Evolutionary conservation across 495 filamentous ascomycete species (phyloP).

Genomic region (Astrocystis sublimbata): DNA sequence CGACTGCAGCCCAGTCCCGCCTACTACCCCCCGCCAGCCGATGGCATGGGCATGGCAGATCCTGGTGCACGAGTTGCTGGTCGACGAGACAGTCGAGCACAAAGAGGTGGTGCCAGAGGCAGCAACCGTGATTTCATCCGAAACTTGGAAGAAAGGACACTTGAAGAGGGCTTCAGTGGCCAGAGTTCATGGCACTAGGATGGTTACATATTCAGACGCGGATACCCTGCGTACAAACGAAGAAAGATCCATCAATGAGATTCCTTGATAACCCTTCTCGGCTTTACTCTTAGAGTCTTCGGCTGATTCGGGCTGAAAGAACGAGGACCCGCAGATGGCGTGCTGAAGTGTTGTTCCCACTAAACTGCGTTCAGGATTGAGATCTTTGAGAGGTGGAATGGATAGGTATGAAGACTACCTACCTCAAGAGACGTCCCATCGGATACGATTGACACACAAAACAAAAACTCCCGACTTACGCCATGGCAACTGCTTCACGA

Average conservation of each 20-base stretch:
- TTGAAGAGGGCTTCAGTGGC: conserved; percentile 73
- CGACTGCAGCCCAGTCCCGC: conserved; percentile 93
- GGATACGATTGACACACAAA: neutral
- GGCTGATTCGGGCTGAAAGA: neutral
- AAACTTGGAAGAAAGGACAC: conserved; percentile 86
- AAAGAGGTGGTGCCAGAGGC: conserved; percentile 56
- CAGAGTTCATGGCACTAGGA: conserved; percentile 56
- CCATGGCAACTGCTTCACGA: neutral
- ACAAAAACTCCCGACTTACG: neutral
- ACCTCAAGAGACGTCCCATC: neutral
- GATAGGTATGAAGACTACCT: conserved; percentile 4
- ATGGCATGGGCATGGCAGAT: conserved; percentile 63
- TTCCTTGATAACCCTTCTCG: conserved; percentile 1
- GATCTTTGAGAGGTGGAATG: neutral
- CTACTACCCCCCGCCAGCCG: conserved; percentile 95
- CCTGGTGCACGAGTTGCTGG: conserved; percentile 62
- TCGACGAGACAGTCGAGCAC: conserved; percentile 74
- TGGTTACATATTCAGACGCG: conserved; percentile 7
- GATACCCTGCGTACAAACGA: neutral
- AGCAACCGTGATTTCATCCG: conserved; percentile 88
- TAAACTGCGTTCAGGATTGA: neutral
- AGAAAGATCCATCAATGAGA: neutral
- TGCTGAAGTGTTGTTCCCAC: neutral
- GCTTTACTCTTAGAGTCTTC: neutral
- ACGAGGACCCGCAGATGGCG: neutral